Base-by-base conservation (phyloP, 2,329 filamentous ascomycete genomes). In the Colletotrichum paranaense region DNA sequence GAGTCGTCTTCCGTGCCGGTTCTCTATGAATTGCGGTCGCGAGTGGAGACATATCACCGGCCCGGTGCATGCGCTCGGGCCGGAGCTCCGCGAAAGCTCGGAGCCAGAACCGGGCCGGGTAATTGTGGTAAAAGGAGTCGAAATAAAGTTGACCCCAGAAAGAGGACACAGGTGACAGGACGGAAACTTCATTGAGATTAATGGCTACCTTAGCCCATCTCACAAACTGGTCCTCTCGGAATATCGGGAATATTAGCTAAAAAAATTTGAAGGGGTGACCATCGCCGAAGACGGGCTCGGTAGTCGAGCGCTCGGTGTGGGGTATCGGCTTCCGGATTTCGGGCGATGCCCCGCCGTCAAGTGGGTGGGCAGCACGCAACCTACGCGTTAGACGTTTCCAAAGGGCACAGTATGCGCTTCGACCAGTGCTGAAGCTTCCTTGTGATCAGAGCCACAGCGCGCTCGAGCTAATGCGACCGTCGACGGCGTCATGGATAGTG, bases 241-340 rank as follows among this genome's bases (percentile, higher is more conserved):
- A 38, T 52, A 73, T 71, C 67, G 56, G 71, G 42, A 42, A 73
- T 62, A 73, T 66, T 60, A 71, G 49, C 60, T 65, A 62, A 62
- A 62, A 71, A 62, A 71, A 65, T 70, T 32, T 35, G 7, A 53
- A 32, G 6, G 22, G 35, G 30, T 30, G 16, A 38, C 26, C 55
- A 52, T 66, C 46, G 49, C 71, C 67, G 71, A 73, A 70, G 71
- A 42, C 67, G 28, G 42, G 60, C 71, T 73, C 67, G 71, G 71
- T 60, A 60, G 56, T 70, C 55, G 60, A 42, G 16, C 46, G 56
- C 67, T 62, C 67, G 67, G 60, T 58, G 71, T 73, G 71, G 71
- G 71, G 71, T 56, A 32, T 49, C 71, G 67, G 67, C 57, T 67
- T 73, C 71, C 71, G 67, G 71, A 42, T 70, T 73, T 73, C 67